A percentile compares a stretch with the other conserved stretches of the same genome.
Evolutionary conservation across 1,284 basidiomycete genomes (phyloP).

Genomic region (Moesziomyces globuligerus): DNA sequence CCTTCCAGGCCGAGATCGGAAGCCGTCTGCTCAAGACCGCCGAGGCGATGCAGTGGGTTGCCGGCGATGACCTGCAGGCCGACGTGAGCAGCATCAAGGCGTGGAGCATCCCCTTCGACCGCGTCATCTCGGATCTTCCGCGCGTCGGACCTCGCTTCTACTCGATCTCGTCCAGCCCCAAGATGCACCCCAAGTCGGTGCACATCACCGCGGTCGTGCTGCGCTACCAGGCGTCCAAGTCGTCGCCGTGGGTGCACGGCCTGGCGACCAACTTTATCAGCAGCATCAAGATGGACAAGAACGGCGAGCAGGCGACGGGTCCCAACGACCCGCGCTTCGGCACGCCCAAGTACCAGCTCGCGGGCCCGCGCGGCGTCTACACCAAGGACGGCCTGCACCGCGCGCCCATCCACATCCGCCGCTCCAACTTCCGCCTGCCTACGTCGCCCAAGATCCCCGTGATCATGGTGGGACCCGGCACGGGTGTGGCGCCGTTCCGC

Average conservation of each 20-base stretch:
- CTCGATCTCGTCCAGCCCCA: slow-evolving; percentile 97
- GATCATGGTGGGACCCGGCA: slow-evolving; percentile 98
- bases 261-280: slow-evolving; percentile 65
- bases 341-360: slow-evolving; percentile 82
- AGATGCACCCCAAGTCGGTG: slow-evolving; percentile 84
- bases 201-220: slow-evolving; percentile 92
- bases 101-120: slow-evolving; percentile 97
- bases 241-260: slow-evolving; percentile 55
- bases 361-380: slow-evolving; percentile 88
- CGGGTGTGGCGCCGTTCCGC: slow-evolving; percentile 97
- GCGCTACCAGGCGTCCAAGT: slow-evolving; percentile 52
- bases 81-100: slow-evolving; percentile 76
- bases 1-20: slow-evolving; percentile 79
- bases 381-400: slow-evolving; percentile 75
- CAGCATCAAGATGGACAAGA: slow-evolving; percentile 75
- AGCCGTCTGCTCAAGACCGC: slow-evolving; percentile 87
- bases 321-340: slow-evolving; percentile 62
- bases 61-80: slow-evolving; percentile 77
- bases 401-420: slow-evolving; percentile 90
- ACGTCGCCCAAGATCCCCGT: slow-evolving; percentile 97
- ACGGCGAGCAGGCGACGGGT: slow-evolving; percentile 65
- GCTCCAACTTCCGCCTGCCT: slow-evolving; percentile 94
- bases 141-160: slow-evolving; percentile 97
- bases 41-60: slow-evolving; percentile 86
- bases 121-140: slow-evolving; percentile 89